These are phyloP conservation scores for Talinum fruticosum DNA, from an alignment of 148 eudicot species.

Conservation along the genomic window DNA sequence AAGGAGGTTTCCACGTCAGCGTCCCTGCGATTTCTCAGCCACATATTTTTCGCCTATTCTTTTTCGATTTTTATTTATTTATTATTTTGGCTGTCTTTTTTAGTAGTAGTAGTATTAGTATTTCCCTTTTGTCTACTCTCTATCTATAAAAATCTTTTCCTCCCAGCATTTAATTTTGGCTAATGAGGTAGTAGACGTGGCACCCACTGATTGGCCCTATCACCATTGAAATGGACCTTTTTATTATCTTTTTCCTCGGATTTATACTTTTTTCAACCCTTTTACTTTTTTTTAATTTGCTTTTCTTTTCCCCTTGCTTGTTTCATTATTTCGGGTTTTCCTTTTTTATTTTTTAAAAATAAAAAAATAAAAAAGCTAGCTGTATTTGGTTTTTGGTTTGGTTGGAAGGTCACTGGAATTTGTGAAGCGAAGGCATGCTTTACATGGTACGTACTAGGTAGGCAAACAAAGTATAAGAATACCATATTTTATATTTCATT, in stretches of 20 bases:
- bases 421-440: slow-evolving; percentile 17
- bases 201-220: slow-evolving; percentile 14
- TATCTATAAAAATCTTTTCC: slow-evolving; percentile 9
- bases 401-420: slow-evolving; percentile 17
- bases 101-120: neutral
- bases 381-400: slow-evolving; percentile 24
- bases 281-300: slow-evolving; percentile 15
- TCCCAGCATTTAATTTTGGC: neutral
- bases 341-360: neutral
- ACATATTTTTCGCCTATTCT: slow-evolving; percentile 41
- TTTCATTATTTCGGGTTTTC: neutral
- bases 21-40: slow-evolving; percentile 50
- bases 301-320: neutral
- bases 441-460: slow-evolving; percentile 16
- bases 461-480: neutral
- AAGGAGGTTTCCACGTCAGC: slow-evolving; percentile 66
- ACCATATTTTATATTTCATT: neutral
- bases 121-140: neutral
- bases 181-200: slow-evolving; percentile 20
- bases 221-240: slow-evolving; percentile 16
- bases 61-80: neutral
- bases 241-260: slow-evolving; percentile 7
- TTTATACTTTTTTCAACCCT: slow-evolving; percentile 2
- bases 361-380: neutral
- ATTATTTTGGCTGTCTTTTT: neutral